These are phyloP conservation scores for Coemansia sp. DNA, from an alignment of 192 early-diverging fungal genomes.

Conservation along the genomic window DNA sequence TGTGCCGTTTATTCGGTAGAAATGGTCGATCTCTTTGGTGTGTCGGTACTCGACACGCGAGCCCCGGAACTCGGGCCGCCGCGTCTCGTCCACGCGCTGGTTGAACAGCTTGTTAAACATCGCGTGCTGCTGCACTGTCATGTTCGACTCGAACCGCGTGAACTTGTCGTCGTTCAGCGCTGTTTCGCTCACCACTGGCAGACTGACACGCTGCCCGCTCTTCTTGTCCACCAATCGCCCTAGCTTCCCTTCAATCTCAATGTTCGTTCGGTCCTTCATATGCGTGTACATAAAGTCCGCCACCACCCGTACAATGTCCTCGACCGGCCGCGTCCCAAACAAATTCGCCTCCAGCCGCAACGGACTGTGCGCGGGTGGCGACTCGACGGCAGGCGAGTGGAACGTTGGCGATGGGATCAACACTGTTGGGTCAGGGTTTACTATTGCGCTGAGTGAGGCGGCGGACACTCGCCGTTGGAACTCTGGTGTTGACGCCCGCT, in stretches of 20 bases:
- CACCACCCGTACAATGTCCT: conserved; percentile 64
- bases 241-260: conserved; percentile 86
- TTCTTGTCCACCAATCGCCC: conserved; percentile 73
- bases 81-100: conserved; percentile 61
- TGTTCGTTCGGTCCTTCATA: conserved; percentile 47
- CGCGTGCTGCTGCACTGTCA: conserved; percentile 84
- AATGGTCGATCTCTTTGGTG: conserved; percentile 72
- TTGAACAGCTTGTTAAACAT: conserved; percentile 83
- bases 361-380: conserved; percentile 24
- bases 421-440: conserved; percentile 42
- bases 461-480: conserved; percentile 44
- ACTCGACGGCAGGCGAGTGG: not conserved
- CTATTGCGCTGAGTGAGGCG: conserved; percentile 45
- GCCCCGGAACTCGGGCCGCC: conserved; percentile 52
- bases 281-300: conserved; percentile 65
- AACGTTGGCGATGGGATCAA: conserved; percentile 34
- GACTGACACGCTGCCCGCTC: conserved; percentile 58
- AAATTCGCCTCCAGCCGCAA: conserved; percentile 60
- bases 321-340: conserved; percentile 61
- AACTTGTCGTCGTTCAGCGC: conserved; percentile 38
- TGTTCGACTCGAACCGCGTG: conserved; percentile 77
- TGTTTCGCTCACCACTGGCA: conserved; percentile 68
- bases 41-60: conserved; percentile 68
- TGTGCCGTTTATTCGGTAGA: conserved; percentile 52
- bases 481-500: conserved; percentile 34